phyloP scores from a whole-genome alignment of 23 red algal species.

The Gracilaria gracilis region DNA sequence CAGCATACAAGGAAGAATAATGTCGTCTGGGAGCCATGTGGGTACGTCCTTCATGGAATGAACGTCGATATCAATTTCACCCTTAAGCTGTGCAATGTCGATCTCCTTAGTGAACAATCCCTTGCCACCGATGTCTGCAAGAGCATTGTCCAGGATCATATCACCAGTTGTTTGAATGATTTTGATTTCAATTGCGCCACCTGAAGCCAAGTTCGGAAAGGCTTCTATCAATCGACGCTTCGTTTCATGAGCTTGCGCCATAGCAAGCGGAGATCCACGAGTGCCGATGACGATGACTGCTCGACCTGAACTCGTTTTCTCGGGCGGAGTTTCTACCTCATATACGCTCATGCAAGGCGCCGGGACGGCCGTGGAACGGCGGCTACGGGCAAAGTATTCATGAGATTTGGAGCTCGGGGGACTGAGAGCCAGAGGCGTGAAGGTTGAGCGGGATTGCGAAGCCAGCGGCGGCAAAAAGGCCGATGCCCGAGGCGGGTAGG shows the following conservation, averaged over 20 bases:
- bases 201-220: constrained; percentile 70
- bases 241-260: constrained; percentile 95
- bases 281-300: constrained; percentile 93
- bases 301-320: constrained; percentile 40
- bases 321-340: constrained; percentile 9
- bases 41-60: constrained; percentile 99
- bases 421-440: neutral
- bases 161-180: constrained; percentile 98
- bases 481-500: neutral
- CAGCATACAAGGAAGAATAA: constrained; percentile 90
- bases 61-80: constrained; percentile 98
- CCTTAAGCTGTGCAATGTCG: constrained; percentile 93
- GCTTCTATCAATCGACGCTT: constrained; percentile 77
- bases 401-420: neutral
- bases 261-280: constrained; percentile 94
- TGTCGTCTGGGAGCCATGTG: constrained; percentile 93
- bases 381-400: neutral
- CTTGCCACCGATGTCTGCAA: constrained; percentile 98
- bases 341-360: constrained; percentile 41
- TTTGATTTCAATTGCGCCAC: constrained; percentile 85
- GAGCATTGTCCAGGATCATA: constrained; percentile 96
- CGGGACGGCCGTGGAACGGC: neutral
- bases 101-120: constrained; percentile 99
- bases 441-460: neutral
- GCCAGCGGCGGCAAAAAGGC: neutral